Percentiles rank a stretch among this genome's conserved stretches.
These are phyloP conservation scores for Yamadazyma sp. DNA, from an alignment of 805 yeast species.

Conservation along the genomic window DNA sequence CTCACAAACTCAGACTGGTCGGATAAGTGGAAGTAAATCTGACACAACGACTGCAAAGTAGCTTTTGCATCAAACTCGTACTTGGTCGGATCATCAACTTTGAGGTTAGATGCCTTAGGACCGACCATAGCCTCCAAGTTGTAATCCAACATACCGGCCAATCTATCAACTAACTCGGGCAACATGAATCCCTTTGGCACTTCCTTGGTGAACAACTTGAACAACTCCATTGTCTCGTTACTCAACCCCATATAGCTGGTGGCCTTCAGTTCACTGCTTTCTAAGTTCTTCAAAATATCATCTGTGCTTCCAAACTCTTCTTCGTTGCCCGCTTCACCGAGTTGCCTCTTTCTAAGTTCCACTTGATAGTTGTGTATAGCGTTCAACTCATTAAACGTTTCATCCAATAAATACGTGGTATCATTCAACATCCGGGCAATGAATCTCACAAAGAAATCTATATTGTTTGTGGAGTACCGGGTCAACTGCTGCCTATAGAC, in stretches of 20 bases:
- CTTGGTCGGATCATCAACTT: slow-evolving; percentile 78
- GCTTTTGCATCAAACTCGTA: slow-evolving; percentile 81
- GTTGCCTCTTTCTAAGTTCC: slow-evolving; percentile 55
- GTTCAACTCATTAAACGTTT: slow-evolving; percentile 75
- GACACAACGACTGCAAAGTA: slow-evolving; percentile 65
- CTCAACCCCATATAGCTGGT: slow-evolving; percentile 79
- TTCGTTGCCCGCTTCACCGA: slow-evolving; percentile 29
- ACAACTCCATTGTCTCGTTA: slow-evolving; percentile 76
- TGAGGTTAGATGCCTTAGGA: slow-evolving; percentile 85
- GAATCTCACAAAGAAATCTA: slow-evolving; percentile 85
- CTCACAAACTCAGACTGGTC: slow-evolving; percentile 61
- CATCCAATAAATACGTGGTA: slow-evolving; percentile 88
- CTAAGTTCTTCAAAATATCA: slow-evolving; percentile 58
- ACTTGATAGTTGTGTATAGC: slow-evolving; percentile 74
- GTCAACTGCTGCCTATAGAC: slow-evolving; percentile 67
- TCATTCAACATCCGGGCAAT: slow-evolving; percentile 95
- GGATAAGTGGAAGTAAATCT: slow-evolving; percentile 73
- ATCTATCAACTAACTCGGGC: slow-evolving; percentile 87
- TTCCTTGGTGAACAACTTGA: slow-evolving; percentile 79
- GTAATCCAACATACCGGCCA: slow-evolving; percentile 94
- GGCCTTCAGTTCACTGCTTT: slow-evolving; percentile 71
- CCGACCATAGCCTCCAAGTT: slow-evolving; percentile 92
- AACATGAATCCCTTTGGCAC: slow-evolving; percentile 84
- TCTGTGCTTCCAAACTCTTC: slow-evolving; percentile 54
- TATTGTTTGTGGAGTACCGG: slow-evolving; percentile 62